Percentiles rank a stretch among this genome's conserved stretches.
Evolutionary conservation across 2,329 filamentous ascomycete species (phyloP).

Genomic region (Aspergillus viridinutans): DNA sequence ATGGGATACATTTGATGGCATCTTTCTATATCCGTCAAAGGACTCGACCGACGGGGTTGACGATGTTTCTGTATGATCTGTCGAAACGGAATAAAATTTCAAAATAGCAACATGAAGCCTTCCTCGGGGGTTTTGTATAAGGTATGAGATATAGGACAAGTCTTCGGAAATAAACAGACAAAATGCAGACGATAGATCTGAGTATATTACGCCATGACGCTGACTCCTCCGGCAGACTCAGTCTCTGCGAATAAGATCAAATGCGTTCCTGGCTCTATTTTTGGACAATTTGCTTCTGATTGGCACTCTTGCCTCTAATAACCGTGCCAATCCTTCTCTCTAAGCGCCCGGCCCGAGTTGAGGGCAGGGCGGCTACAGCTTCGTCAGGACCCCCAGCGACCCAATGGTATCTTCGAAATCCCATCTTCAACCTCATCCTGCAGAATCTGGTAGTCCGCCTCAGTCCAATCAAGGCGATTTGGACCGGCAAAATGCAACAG

Average conservation of each 20-base stretch:
- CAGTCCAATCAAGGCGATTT: constrained; percentile 9
- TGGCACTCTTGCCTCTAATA: background rate
- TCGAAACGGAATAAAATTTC: background rate
- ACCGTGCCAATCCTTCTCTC: background rate
- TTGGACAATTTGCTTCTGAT: background rate
- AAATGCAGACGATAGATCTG: too few relatives aligned
- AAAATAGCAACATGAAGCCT: background rate
- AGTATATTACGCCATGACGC: too few relatives aligned
- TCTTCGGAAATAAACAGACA: background rate
- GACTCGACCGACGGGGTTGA: background rate
- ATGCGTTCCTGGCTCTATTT: background rate
- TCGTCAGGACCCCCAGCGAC: constrained; percentile 1
- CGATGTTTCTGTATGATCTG: background rate
- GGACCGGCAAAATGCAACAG: constrained; percentile 1
- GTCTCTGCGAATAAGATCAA: background rate
- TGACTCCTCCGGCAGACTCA: background rate
- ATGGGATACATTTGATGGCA: background rate
- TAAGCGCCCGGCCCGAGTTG: background rate
- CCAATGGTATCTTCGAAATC: constrained; percentile 12
- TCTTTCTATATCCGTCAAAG: background rate
- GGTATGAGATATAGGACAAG: background rate
- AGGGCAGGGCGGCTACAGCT: constrained; percentile 14
- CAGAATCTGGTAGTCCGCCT: constrained; percentile 4
- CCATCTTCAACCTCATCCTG: constrained; percentile 3
- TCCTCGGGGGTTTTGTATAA: background rate